Evolutionary conservation across 1,284 basidiomycete species (phyloP).

Genomic region (Hypsizygus ulmarius): DNA sequence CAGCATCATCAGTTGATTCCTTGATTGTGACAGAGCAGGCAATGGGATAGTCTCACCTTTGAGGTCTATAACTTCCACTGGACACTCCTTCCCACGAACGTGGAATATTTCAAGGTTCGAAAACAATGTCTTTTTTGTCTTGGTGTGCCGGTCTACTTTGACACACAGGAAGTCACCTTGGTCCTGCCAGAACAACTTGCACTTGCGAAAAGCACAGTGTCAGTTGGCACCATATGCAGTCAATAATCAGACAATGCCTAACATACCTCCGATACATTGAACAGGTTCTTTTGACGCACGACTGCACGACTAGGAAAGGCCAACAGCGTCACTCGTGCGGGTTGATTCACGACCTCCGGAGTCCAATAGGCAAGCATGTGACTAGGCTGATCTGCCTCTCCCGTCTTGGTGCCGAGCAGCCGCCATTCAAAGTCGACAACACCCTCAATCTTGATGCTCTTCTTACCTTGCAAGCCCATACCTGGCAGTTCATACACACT

Average conservation of each 20-base stretch:
- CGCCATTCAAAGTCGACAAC: conserved; percentile 99
- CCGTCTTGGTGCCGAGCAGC: conserved; percentile 88
- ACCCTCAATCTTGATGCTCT: conserved; percentile 97
- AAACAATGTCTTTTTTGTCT: conserved; percentile 98
- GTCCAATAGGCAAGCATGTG: conserved; percentile 98
- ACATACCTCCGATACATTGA: conserved; percentile 94
- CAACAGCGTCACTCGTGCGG: conserved; percentile 93
- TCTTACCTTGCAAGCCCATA: conserved; percentile 96
- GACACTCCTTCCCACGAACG: conserved; percentile 96
- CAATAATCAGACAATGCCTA: not conserved
- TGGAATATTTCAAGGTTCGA: conserved; percentile 99
- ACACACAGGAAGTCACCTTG: conserved; percentile 99
- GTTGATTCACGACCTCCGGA: conserved; percentile 95
- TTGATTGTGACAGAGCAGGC: not conserved
- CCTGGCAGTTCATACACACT: conserved; percentile 94
- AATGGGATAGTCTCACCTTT: conserved; percentile 62
- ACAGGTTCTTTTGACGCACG: conserved; percentile 94
- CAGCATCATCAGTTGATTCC: conserved; percentile 7
- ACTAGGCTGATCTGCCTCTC: conserved; percentile 78
- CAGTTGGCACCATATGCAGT: not conserved
- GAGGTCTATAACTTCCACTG: conserved; percentile 96
- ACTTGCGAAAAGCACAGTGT: conserved; percentile 49
- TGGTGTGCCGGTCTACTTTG: conserved; percentile 98
- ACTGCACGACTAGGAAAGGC: conserved; percentile 84
- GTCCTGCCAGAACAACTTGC: conserved; percentile 98